These are phyloP conservation scores for Insectozyma bohioensis DNA, from an alignment of 1,139 yeast genomes.

Conservation along the genomic window DNA sequence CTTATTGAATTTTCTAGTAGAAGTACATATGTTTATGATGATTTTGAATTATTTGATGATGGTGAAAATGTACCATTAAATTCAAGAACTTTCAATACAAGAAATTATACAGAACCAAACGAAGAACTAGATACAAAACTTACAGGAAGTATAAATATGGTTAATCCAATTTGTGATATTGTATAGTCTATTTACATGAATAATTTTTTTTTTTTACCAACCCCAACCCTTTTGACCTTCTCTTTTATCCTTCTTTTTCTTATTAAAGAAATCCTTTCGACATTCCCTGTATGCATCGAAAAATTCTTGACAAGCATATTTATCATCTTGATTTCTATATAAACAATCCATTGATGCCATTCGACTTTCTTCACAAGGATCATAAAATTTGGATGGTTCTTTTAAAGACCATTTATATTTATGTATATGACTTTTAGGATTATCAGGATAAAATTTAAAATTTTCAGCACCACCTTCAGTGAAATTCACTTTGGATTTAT, in stretches of 20 bases:
- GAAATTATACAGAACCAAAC: constrained; percentile 4
- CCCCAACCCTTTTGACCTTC: constrained; percentile 51
- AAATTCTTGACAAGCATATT: constrained; percentile 75
- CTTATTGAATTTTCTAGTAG: constrained; percentile 7
- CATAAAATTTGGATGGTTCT: constrained; percentile 81
- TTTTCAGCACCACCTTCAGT: constrained; percentile 53
- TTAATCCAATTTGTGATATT: constrained; percentile 6
- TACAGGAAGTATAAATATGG: constrained; percentile 4
- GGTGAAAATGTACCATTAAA: constrained; percentile 12
- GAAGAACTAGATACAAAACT: constrained; percentile 9
- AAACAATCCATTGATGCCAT: constrained; percentile 84
- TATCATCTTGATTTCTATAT: constrained; percentile 70
- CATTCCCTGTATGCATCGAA: constrained; percentile 94
- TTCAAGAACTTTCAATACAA: constrained; percentile 11
- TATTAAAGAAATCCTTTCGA: constrained; percentile 70
- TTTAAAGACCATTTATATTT: constrained; percentile 63
- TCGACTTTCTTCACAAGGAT: constrained; percentile 90
- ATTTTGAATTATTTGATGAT: constrained; percentile 15
- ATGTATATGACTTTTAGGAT: constrained; percentile 63
- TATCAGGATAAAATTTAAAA: constrained; percentile 80
- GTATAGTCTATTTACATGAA: constrained; percentile 7
- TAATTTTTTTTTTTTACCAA: constrained; percentile 23
- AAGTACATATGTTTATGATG: constrained; percentile 14
- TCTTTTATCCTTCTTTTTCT: constrained; percentile 35
- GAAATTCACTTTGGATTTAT: constrained; percentile 55